Percentiles rank a stretch among this genome's conserved stretches.
Evolutionary conservation across 768 basidiomycete species (phyloP).

Genomic region (Gloeophyllum trabeum): DNA sequence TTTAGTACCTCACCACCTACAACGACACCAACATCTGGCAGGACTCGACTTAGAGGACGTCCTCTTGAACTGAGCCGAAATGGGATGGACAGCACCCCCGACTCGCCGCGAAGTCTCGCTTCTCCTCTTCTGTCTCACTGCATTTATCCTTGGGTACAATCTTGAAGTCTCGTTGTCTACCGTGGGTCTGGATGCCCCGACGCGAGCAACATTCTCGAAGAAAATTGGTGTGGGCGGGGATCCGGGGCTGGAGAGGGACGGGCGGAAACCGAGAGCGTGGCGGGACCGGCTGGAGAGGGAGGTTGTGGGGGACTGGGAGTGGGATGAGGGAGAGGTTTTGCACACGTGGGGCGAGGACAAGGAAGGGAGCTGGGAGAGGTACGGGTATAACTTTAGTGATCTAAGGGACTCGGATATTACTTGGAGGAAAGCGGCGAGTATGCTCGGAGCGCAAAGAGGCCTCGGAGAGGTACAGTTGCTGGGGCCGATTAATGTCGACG

Average conservation of each 20-base stretch:
- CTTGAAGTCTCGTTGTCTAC: conserved; percentile 48
- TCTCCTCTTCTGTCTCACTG: conserved; percentile 48
- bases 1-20: too few relatives aligned
- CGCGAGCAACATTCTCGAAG: neutral
- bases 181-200: neutral
- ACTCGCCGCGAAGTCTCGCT: conserved; percentile 66
- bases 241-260: conserved; percentile 36
- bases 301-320: conserved; percentile 63
- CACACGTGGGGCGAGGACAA: conserved; percentile 28
- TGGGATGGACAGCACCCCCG: conserved; percentile 57
- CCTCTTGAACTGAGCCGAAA: too few relatives aligned
- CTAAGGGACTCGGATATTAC: neutral
- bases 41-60: too few relatives aligned
- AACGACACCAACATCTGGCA: too few relatives aligned
- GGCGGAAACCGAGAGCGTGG: conserved; percentile 37
- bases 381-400: conserved; percentile 5
- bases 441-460: conserved; percentile 19
- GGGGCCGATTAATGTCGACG: conserved; percentile 26
- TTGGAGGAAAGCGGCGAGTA: conserved; percentile 11
- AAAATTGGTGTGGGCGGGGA: conserved; percentile 14
- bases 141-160: conserved; percentile 68
- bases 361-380: conserved; percentile 11
- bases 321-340: conserved; percentile 50
- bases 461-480: conserved; percentile 12
- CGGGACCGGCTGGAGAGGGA: conserved; percentile 45